Conservation (phyloP, 1,284 basidiomycete species). For the Bjerkandera adusta region DNA sequence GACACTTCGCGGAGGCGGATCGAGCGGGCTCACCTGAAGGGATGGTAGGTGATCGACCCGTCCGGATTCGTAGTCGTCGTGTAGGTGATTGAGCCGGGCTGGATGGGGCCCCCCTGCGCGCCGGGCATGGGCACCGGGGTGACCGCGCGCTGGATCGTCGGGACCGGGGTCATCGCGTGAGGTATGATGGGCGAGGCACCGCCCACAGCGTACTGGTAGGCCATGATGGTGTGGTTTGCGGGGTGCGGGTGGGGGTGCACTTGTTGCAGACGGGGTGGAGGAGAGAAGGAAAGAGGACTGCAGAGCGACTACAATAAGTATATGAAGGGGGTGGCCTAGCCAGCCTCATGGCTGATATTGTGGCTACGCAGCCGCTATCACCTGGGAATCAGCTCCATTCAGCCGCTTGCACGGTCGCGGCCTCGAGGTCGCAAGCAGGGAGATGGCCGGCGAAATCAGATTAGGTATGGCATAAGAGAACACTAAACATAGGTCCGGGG, state of each 20-base stretch:
- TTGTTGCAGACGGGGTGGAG: neutral
- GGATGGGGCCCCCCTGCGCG: conserved; percentile 32
- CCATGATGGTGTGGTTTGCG: conserved; percentile 7
- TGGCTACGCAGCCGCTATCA: conserved; percentile 11
- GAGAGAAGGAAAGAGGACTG: conserved; percentile 1
- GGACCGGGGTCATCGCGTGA: conserved; percentile 4
- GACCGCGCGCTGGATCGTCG: conserved; percentile 16
- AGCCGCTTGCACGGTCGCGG: conserved; percentile 2
- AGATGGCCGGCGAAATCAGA: conserved; percentile 4
- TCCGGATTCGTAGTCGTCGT: conserved; percentile 58
- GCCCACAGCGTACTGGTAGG: conserved; percentile 20
- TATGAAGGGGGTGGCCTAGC: neutral
- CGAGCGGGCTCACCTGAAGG: conserved; percentile 56
- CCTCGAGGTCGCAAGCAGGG: neutral
- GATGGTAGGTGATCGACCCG: conserved; percentile 61
- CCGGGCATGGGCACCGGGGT: conserved; percentile 19
- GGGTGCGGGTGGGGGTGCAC: neutral
- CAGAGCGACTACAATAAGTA: neutral
- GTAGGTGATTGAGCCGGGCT: conserved; percentile 65
- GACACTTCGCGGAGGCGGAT: neutral
- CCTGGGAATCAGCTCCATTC: conserved; percentile 8
- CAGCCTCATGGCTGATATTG: conserved; percentile 5
- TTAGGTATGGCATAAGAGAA: too few relatives aligned
- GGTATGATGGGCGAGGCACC: conserved; percentile 24
- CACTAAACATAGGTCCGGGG: conserved; percentile 2